phyloP scores from a whole-genome alignment of 495 filamentous ascomycete genomes.

The Penicillium dipodomyicola region DNA sequence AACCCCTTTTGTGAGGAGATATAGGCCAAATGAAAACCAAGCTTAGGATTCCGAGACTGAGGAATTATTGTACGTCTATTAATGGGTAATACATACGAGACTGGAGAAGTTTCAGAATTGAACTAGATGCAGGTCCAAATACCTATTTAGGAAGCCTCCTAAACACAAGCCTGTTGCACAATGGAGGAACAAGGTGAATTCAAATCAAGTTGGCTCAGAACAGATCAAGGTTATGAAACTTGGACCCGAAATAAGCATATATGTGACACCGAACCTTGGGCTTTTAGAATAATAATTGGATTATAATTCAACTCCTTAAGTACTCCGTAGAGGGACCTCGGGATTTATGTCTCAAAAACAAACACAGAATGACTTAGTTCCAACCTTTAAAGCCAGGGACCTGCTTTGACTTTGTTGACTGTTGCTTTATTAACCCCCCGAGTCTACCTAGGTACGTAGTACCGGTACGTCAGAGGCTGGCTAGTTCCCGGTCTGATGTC shows the following conservation, averaged over 20 bases:
- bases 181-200: neutral
- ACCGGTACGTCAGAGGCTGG: neutral
- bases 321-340: no score
- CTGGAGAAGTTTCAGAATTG: neutral
- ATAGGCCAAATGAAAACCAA: no score
- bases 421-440: conserved; percentile 4
- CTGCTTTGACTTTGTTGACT: conserved; percentile 1
- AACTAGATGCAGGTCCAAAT: neutral
- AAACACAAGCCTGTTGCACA: neutral
- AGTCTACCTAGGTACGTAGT: conserved; percentile 1
- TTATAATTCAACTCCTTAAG: no score
- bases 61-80: no score
- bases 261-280: neutral
- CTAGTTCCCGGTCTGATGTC: neutral
- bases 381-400: no score
- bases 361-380: no score
- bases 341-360: no score
- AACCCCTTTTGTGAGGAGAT: no score
- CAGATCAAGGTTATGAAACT: neutral
- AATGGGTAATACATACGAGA: neutral
- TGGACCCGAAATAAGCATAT: neutral
- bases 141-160: neutral
- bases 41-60: no score
- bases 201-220: neutral
- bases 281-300: no score